Evolutionary conservation across 2,329 filamentous ascomycete species (phyloP).

Genomic region (Fusarium cyanostomum): DNA sequence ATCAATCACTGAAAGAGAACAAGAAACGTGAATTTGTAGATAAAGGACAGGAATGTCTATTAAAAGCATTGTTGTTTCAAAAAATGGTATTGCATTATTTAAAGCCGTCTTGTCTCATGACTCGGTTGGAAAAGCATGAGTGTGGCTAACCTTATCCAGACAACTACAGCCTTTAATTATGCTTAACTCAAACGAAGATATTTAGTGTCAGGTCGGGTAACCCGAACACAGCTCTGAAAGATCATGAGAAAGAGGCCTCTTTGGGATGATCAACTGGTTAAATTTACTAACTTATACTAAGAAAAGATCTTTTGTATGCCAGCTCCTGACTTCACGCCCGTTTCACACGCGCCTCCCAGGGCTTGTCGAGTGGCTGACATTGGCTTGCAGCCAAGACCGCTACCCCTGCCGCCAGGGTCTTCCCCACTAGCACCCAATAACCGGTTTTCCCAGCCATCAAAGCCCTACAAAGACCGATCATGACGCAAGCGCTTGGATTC

Average conservation of each 20-base stretch:
- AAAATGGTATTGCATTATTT: too few species aligned
- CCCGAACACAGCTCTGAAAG: background rate
- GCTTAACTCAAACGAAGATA: constrained; percentile 17
- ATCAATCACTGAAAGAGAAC: background rate
- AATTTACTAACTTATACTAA: too few species aligned
- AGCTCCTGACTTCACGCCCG: constrained; percentile 1
- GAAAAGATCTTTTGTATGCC: background rate
- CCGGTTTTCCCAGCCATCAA: constrained; percentile 31
- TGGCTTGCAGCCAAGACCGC: background rate
- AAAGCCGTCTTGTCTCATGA: too few species aligned
- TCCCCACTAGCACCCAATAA: constrained; percentile 19
- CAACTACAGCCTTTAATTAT: background rate
- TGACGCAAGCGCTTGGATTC: constrained; percentile 31
- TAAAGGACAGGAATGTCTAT: background rate
- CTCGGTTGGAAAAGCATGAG: background rate
- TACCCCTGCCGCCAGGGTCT: constrained; percentile 1
- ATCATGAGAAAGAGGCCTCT: constrained; percentile 33
- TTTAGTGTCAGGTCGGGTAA: constrained; percentile 29
- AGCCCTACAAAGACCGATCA: constrained; percentile 2
- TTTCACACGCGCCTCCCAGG: constrained; percentile 27
- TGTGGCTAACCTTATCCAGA: background rate
- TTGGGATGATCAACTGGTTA: too few species aligned
- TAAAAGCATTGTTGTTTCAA: too few species aligned
- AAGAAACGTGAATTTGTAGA: background rate
- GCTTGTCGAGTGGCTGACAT: constrained; percentile 28